Evolutionary conservation across 2,329 filamentous ascomycete species (phyloP).

Genomic region (Diplocarpon rosae): DNA sequence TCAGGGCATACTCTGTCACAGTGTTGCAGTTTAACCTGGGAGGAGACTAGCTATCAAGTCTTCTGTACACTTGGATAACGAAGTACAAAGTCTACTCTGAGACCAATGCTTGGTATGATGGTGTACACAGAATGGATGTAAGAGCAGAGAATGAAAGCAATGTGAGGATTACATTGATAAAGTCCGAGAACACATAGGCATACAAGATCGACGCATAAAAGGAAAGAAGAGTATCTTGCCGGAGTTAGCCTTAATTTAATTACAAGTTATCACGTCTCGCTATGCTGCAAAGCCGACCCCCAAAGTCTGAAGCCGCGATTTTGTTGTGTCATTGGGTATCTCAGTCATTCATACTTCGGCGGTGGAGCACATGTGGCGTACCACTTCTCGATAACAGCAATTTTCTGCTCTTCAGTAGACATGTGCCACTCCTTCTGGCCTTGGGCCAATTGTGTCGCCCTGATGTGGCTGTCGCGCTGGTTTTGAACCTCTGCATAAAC

Average conservation of each 20-base stretch:
- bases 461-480: not conserved
- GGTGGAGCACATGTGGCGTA: not conserved
- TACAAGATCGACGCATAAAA: not conserved
- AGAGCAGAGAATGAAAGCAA: no score
- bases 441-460: not conserved
- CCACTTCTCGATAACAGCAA: constrained; percentile 5
- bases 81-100: no score
- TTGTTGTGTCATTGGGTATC: no score
- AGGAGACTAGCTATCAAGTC: not conserved
- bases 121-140: no score
- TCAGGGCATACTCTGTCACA: constrained; percentile 14
- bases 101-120: no score
- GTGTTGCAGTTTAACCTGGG: constrained; percentile 16
- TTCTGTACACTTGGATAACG: no score
- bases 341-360: not conserved
- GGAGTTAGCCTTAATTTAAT: not conserved
- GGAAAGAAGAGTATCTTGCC: not conserved
- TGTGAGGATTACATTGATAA: no score
- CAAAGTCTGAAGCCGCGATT: no score
- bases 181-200: not conserved
- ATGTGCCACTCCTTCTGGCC: constrained; percentile 1
- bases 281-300: no score
- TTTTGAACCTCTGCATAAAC: constrained; percentile 43
- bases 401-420: constrained; percentile 1
- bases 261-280: not conserved